Evolutionary conservation across 208 protist genomes (phyloP).

Genomic region (Tritrichomonas musculus): DNA sequence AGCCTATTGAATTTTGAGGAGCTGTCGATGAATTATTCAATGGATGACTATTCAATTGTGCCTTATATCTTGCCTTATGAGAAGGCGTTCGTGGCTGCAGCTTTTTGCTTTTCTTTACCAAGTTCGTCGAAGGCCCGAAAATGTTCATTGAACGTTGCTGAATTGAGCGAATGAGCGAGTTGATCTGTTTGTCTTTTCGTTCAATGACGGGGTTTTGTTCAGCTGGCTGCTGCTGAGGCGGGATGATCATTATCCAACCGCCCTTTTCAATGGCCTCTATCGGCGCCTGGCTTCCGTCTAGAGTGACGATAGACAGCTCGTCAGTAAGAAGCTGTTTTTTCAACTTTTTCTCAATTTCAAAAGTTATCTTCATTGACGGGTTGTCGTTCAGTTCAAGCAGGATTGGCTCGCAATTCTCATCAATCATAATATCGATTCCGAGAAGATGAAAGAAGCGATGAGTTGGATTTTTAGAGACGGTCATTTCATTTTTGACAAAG

Average conservation of each 20-base stretch:
- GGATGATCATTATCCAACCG: too few relatives aligned
- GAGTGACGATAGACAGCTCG: not conserved
- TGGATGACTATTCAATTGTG: too few relatives aligned
- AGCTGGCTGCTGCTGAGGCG: too few relatives aligned
- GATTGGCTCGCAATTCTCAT: not conserved
- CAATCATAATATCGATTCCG: conserved; percentile 5
- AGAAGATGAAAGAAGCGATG: not conserved
- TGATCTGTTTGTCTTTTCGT: not conserved
- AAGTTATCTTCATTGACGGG: not conserved
- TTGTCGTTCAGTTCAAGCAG: not conserved
- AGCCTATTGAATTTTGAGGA: too few relatives aligned
- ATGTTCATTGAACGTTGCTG: not conserved
- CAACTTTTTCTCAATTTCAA: not conserved
- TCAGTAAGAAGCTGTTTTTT: not conserved
- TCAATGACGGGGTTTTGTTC: not conserved
- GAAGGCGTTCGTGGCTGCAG: too few relatives aligned
- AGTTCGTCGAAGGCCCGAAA: not conserved
- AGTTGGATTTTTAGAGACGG: too few relatives aligned
- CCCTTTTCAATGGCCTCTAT: not conserved
- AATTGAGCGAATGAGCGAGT: not conserved
- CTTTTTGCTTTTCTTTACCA: too few relatives aligned
- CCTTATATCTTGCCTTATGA: too few relatives aligned
- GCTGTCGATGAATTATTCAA: too few relatives aligned
- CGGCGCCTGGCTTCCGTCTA: not conserved
- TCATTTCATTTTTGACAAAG: too few relatives aligned